Base-by-base conservation (phyloP, 371 early-diverging fungal genomes). In the Mucor saturninus region DNA sequence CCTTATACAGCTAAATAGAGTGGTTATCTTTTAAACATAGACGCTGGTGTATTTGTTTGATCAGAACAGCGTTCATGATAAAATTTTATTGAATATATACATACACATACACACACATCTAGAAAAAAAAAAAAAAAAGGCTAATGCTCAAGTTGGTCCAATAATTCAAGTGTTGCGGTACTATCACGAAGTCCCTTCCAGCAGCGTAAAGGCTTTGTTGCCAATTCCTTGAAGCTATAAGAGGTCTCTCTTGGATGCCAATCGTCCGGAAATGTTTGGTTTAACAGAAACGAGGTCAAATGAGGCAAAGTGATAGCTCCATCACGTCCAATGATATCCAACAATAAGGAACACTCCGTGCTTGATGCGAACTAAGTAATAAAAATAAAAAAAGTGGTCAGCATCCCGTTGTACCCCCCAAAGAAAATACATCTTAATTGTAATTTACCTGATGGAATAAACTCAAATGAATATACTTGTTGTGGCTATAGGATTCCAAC, bases 221-320 rank as follows among this genome's bases (percentile, higher is more conserved):
- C 9, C 5, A 61, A n/a, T 21, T 68, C 56, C 7, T 10, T 10
- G 3, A 50, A 7, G 2, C 56, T 40, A 9, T 55, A 32, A 1
- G 56, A 30, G 14, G 58, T 51, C 37, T 64, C 55, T 29, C 59
- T 51, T 21, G 75, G 75, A 52, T 64, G 38, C 79, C 79, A 78
- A 40, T 71, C 73, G 7, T 65, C 65, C 28, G 79, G 79, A 39
- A 78, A 62, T 2, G 59, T 39, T 51, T 78, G 75, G 14, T 78
- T 62, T 5, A 71, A 40, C 2, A 78, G 61, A 42, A 78, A 67
- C 3, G 68, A 62, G 11, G 67, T 56, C 9, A 75, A 58, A 39
- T 78, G 75, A 31, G 67, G 66, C 2, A 61, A 60, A 2, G 21
- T 49, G 28, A 78, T 31, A 0, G 15, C 14, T 35, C 65, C 65